Percentiles rank a stretch among this genome's conserved stretches.
phyloP scores from a whole-genome alignment of 495 filamentous ascomycete species.

The Podospora sp. region DNA sequence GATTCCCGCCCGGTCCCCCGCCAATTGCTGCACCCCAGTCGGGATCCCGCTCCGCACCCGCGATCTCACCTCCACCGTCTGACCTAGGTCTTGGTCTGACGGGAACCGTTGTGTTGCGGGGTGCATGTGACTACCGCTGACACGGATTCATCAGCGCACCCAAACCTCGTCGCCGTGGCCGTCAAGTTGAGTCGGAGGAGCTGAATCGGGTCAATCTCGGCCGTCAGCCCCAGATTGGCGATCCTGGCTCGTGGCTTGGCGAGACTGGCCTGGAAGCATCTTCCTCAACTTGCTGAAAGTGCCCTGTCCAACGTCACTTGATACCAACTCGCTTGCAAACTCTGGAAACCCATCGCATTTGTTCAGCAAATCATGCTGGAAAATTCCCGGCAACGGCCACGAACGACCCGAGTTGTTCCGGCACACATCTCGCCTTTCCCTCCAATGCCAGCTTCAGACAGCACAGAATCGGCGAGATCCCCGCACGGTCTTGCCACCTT shows the following conservation, averaged over 20 bases:
- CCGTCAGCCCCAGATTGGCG: conserved; percentile 3
- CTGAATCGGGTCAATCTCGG: conserved; percentile 1
- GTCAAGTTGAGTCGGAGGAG: not conserved
- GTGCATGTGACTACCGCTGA: conserved; percentile 3
- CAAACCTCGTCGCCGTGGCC: not conserved
- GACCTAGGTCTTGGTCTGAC: not conserved
- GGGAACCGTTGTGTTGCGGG: not conserved
- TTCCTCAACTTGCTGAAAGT: too few relatives aligned
- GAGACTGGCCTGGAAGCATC: too few relatives aligned
- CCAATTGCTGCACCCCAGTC: not conserved
- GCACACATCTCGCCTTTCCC: not conserved
- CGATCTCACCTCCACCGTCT: not conserved
- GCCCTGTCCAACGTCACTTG: too few relatives aligned
- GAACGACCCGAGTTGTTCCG: not conserved
- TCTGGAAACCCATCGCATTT: too few relatives aligned
- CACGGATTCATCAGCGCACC: not conserved
- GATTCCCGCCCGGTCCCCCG: not conserved
- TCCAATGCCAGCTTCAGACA: conserved; percentile 13
- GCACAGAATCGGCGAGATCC: conserved; percentile 4
- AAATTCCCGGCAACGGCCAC: not conserved
- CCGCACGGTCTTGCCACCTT: conserved; percentile 26
- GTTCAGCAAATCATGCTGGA: not conserved
- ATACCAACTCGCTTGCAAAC: too few relatives aligned
- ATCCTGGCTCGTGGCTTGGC: conserved; percentile 1
- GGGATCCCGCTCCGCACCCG: not conserved